Evolutionary conservation across 2,329 filamentous ascomycete species (phyloP), one percentile per base, ranked within the genome.

Genomic region (Diplodia intermedia): DNA sequence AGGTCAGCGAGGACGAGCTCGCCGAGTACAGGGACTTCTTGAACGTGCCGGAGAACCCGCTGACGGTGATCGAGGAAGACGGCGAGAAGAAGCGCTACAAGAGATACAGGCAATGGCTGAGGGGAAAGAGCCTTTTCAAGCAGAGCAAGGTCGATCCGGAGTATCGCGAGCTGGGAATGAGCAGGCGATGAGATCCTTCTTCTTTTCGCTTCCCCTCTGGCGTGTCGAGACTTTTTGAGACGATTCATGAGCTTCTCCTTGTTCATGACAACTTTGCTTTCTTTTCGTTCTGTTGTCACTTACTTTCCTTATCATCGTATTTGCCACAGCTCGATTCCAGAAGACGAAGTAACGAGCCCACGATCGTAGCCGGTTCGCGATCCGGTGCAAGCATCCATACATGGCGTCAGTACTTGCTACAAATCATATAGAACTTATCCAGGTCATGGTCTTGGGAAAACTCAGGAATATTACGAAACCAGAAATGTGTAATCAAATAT

Each of bases 61-160:
- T 99, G 65, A 96, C 92, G 2, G 94, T 98, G 15, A 90, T 89
- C 1, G 90, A 94, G 54, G 94, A 96, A 75, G 95, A 98, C 78
- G 86, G 89, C 55, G 86, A 86, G 50, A 98, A 97, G 86, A 97
- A 98, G 85, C 85, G 95, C 73, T 99, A 99, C 79, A 98, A 97
- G 81, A 92, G 94, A 11, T 99, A 99, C 80, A 84, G 90, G 74
- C 96, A 97, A 80, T 99, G 95, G 94, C 83, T 99, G 75, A 87
- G 89, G 70, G 94, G 94, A 20, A 98, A 97, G 83, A 97, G 93
- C 74, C 86, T 98, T 74, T 98, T 98, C 79, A 98, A 98, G 81
- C 94, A 97, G 84, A 84, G 82, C 70, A 85, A 84, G 72, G 81
- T 84, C 49, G 83, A 85, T 79, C 82, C 82, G 1, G 82, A 85